Evolutionary conservation across 495 filamentous ascomycete genomes (phyloP).

Genomic region (Podospora comata): DNA sequence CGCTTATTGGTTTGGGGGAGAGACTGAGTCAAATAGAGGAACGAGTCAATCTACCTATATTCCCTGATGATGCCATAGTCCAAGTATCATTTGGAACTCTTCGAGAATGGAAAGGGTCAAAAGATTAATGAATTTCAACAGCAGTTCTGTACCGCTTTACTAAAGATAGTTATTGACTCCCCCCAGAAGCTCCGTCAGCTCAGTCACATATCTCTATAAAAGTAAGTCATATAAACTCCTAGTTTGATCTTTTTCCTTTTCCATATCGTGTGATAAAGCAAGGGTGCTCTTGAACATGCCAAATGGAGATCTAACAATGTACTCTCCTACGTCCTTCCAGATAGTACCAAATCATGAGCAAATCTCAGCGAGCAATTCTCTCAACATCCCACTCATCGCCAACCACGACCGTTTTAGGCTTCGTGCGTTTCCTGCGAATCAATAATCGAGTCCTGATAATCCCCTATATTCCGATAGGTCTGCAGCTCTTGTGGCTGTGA

Average conservation of each 20-base stretch:
- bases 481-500: not conserved
- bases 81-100: too few relatives aligned
- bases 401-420: not conserved
- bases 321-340: not conserved
- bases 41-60: not conserved
- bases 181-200: too few relatives aligned
- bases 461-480: not conserved
- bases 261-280: not conserved
- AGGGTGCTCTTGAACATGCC: too few relatives aligned
- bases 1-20: conserved; percentile 13
- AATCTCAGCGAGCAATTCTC: not conserved
- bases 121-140: too few relatives aligned
- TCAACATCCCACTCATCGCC: not conserved
- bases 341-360: conserved; percentile 3
- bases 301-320: not conserved
- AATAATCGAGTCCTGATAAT: not conserved
- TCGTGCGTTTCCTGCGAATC: not conserved
- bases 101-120: too few relatives aligned
- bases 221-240: not conserved
- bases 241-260: not conserved
- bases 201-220: not conserved
- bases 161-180: too few relatives aligned
- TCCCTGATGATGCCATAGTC: too few relatives aligned
- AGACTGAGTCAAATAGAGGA: not conserved
- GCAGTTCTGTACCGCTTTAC: too few relatives aligned